Evolutionary conservation across 108 stramenopile genomes (phyloP).

Genomic region (Seminavis robusta): DNA sequence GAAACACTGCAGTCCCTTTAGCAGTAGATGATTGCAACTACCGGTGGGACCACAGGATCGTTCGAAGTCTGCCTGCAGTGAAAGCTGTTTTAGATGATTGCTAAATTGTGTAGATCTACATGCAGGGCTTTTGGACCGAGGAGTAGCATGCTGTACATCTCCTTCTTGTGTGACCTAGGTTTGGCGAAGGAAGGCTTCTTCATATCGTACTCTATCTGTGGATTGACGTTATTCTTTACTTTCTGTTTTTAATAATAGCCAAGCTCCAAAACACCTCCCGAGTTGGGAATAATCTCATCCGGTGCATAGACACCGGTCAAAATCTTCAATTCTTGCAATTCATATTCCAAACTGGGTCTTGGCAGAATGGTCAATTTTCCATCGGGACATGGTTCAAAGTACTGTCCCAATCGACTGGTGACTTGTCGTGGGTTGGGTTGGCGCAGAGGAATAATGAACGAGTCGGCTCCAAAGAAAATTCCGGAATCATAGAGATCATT

Average conservation of each 20-base stretch:
- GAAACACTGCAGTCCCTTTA: too few relatives aligned
- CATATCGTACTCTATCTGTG: too few relatives aligned
- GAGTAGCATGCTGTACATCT: too few relatives aligned
- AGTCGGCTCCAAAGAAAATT: conserved; percentile 64
- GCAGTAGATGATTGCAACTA: too few relatives aligned
- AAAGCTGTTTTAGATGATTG: too few relatives aligned
- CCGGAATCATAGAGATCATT: conserved; percentile 56
- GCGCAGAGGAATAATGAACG: conserved; percentile 41
- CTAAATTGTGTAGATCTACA: too few relatives aligned
- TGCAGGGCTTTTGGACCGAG: too few relatives aligned
- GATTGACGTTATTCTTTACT: too few relatives aligned
- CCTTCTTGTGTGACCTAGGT: too few relatives aligned
- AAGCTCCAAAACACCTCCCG: conserved; percentile 58
- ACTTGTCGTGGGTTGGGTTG: conserved; percentile 14
- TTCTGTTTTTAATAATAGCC: neutral
- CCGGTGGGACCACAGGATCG: too few relatives aligned
- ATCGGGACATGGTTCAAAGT: conserved; percentile 60
- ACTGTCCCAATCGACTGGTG: conserved; percentile 60
- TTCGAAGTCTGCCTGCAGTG: too few relatives aligned
- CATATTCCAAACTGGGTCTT: conserved; percentile 22
- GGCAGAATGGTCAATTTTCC: conserved; percentile 35
- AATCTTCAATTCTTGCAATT: conserved; percentile 48
- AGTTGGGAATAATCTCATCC: conserved; percentile 68
- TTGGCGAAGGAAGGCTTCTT: too few relatives aligned
- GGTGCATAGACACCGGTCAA: conserved; percentile 50